phyloP scores from a whole-genome alignment of 169 alveolate species.

The Babesia sp. region DNA sequence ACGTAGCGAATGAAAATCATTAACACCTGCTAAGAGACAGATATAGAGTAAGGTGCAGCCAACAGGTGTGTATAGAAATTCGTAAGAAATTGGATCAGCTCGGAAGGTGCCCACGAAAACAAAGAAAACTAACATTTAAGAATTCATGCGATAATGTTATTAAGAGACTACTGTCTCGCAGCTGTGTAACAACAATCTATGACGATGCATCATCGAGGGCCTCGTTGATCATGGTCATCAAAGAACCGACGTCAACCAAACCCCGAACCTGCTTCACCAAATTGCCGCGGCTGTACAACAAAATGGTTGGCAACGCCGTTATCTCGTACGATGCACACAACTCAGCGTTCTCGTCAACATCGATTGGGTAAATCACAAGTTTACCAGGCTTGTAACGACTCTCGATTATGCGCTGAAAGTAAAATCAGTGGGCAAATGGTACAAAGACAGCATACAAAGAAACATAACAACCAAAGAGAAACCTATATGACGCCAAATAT shows the following conservation, averaged over 20 bases:
- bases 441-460: background rate
- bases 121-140: background rate
- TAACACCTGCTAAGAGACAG: no score
- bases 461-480: background rate
- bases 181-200: background rate
- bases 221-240: conserved; percentile 41
- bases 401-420: conserved; percentile 14
- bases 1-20: background rate
- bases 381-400: conserved; percentile 18
- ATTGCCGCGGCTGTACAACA: conserved; percentile 32
- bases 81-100: no score
- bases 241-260: conserved; percentile 6
- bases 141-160: background rate
- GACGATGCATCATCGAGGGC: conserved; percentile 16
- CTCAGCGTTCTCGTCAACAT: conserved; percentile 44
- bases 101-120: no score
- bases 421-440: background rate
- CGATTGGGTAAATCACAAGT: conserved; percentile 36
- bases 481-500: background rate
- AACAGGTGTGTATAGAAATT: background rate
- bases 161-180: background rate
- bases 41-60: background rate
- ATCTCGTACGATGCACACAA: conserved; percentile 7
- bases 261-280: conserved; percentile 32
- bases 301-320: conserved; percentile 54